Conservation (phyloP, 768 basidiomycete species). For the Termitomyces sp. region DNA sequence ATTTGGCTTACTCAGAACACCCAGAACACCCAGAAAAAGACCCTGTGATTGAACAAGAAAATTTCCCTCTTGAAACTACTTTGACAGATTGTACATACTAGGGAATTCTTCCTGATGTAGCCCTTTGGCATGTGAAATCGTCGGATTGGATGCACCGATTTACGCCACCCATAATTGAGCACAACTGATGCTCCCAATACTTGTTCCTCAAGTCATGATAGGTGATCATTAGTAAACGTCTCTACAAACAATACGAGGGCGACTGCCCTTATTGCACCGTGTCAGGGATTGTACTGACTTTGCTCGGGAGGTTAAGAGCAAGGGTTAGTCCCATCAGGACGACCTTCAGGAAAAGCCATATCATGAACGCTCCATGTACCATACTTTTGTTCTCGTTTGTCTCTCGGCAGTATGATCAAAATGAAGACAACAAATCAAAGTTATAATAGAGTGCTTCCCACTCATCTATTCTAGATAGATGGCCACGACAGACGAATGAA, state of each 20-base stretch:
- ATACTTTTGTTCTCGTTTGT: too few relatives aligned
- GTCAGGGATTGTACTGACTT: neutral
- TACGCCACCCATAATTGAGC: neutral
- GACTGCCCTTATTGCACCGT: neutral
- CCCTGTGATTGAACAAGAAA: neutral
- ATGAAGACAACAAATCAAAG: neutral
- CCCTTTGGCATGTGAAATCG: neutral
- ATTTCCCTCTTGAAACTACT: neutral
- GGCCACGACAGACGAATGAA: neutral
- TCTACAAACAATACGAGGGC: neutral
- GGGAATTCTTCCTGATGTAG: too few relatives aligned
- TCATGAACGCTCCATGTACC: too few relatives aligned
- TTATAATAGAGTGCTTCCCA: neutral
- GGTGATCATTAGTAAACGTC: neutral
- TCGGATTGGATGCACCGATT: neutral
- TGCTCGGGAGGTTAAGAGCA: neutral
- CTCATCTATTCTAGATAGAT: neutral
- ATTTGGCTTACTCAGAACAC: neutral
- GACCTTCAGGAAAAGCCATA: neutral
- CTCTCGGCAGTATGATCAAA: neutral
- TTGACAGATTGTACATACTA: neutral
- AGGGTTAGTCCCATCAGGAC: neutral
- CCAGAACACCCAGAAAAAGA: neutral
- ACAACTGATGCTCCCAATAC: too few relatives aligned
- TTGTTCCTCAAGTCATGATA: neutral